phyloP scores from a whole-genome alignment of 495 filamentous ascomycete species.

The Tuber borchii region DNA sequence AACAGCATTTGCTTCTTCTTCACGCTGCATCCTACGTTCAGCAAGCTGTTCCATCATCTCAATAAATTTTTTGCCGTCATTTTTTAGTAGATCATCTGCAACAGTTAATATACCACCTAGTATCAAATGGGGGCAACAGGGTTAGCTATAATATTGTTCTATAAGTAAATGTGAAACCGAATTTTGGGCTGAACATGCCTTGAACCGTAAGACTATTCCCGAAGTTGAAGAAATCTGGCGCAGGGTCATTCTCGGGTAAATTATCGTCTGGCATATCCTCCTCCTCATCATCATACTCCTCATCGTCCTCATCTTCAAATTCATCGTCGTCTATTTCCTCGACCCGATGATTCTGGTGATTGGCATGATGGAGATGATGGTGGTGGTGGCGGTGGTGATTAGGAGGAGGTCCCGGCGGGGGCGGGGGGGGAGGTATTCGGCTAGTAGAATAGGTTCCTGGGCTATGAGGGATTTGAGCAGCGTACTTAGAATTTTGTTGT shows the following conservation, averaged over 20 bases:
- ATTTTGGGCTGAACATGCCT: constrained; percentile 57
- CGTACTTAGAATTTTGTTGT: constrained; percentile 56
- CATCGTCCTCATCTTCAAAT: constrained; percentile 49
- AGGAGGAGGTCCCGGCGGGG: constrained; percentile 36
- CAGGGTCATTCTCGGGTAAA: constrained; percentile 51
- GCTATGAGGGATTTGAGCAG: constrained; percentile 38
- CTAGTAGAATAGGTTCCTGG: constrained; percentile 31
- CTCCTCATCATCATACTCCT: constrained; percentile 59
- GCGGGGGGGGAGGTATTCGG: constrained; percentile 37
- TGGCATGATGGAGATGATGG: constrained; percentile 32
- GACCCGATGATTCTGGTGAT: constrained; percentile 55
- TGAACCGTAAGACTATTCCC: constrained; percentile 94
- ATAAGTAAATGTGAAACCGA: constrained; percentile 38
- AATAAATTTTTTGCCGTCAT: constrained; percentile 99
- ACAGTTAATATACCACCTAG: constrained; percentile 96
- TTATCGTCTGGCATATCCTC: constrained; percentile 55
- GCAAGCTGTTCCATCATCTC: constrained; percentile 99
- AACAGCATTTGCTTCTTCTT: constrained; percentile 73
- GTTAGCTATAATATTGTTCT: not conserved
- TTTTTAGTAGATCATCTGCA: constrained; percentile 95
- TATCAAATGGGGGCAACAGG: not conserved
- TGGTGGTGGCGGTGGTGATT: constrained; percentile 30
- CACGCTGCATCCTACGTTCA: constrained; percentile 91
- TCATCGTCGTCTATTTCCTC: constrained; percentile 55
- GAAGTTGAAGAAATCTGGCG: constrained; percentile 87